Conservation (phyloP, 2,329 filamentous ascomycete species). For the Cordyceps pruinosa region DNA sequence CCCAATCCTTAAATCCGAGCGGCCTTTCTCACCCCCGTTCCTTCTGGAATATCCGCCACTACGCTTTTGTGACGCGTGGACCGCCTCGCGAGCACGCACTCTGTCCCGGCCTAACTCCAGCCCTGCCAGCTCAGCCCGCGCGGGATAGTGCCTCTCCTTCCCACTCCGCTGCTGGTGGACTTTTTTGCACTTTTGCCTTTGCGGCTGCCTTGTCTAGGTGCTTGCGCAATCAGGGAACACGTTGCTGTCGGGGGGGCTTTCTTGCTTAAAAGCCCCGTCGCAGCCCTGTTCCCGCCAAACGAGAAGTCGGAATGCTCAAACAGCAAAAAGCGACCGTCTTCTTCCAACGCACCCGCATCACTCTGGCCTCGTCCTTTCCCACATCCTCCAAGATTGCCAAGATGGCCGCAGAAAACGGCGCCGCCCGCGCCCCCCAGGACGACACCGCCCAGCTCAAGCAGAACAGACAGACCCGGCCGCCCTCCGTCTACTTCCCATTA, state of each 20-base stretch:
- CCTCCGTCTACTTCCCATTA: conserved; percentile 63
- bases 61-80: background rate
- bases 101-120: background rate
- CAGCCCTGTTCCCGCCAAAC: conserved; percentile 14
- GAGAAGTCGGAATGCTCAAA: conserved; percentile 40
- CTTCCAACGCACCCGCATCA: conserved; percentile 36
- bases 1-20: conserved; percentile 15
- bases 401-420: conserved; percentile 28
- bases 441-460: conserved; percentile 20
- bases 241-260: conserved; percentile 18
- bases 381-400: conserved; percentile 19
- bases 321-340: conserved; percentile 32
- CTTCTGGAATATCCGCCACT: conserved; percentile 6
- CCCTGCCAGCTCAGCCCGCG: conserved; percentile 3
- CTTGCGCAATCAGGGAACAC: conserved; percentile 7
- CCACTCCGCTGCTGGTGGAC: background rate
- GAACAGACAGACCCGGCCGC: conserved; percentile 23
- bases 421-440: conserved; percentile 19
- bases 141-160: too few relatives aligned
- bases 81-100: background rate
- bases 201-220: background rate
- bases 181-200: conserved; percentile 3
- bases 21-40: conserved; percentile 2
- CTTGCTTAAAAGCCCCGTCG: conserved; percentile 16
- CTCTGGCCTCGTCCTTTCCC: conserved; percentile 23